Evolutionary conservation across 2,329 filamentous ascomycete species (phyloP), one percentile per base, ranked within the genome.

Genomic region (Spiromastix sp.): DNA sequence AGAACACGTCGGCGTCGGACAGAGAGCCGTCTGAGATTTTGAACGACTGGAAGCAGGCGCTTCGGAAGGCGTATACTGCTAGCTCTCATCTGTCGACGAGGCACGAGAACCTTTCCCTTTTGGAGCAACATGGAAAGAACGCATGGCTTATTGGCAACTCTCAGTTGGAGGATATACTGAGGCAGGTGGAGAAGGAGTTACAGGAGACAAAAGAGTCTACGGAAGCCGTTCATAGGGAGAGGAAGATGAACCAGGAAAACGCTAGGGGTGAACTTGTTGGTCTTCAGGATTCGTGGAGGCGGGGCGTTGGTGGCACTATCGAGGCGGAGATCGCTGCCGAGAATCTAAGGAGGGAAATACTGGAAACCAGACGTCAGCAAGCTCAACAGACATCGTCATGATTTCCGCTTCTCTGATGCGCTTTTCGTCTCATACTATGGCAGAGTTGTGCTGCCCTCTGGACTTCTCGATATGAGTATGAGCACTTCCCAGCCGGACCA

Each of bases 71-170:
- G 15, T 77, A 78, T 52, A 68, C 68, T 0, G 69, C 69, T 33
- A 68, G 68, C 26, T 67, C 71, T 3, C 78, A 81, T 52, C 61
- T 81, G 15, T 59, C 66, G 2, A 63, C 62, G 33, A 64, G 75
- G 17, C 58, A 71, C 33, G 67, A 70, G 28, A 76, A 79, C 58
- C 73, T 94, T 12, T 64, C 68, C 1, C 69, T 94, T n/a, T 72
- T 94, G 13, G 83, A 91, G 49, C 70, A 70, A 33, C 79, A 79
- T 58, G 91, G 89, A 46, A 85, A 85, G 62, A 94, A 94, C 57
- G 81, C 85, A 7, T 96, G 91, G 89, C 68, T 98, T 37, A 72
- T 93, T 6, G 76, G 76, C 4, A 98, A 98, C 59, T 75, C 79
- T 48, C 77, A 83, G 46, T 59, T 86, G 13, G 89, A 95, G 61